phyloP scores from a whole-genome alignment of 2,329 filamentous ascomycete genomes.

The Aspergillus tubingensis region DNA sequence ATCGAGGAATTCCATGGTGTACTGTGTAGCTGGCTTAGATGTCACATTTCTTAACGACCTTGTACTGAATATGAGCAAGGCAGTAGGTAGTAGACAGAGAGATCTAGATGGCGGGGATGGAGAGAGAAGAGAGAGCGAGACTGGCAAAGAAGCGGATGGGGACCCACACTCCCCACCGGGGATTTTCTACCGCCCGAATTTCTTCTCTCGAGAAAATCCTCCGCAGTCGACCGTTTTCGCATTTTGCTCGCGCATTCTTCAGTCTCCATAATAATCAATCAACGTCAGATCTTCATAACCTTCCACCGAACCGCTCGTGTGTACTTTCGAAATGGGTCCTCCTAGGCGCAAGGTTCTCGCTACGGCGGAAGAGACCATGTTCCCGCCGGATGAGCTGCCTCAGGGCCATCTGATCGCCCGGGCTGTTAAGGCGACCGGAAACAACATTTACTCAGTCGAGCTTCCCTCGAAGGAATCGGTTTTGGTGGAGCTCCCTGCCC shows the following conservation, averaged over 20 bases:
- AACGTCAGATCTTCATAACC: background rate
- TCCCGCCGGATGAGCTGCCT: conserved; percentile 57
- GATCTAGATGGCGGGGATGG: too few species aligned
- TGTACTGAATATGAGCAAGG: too few species aligned
- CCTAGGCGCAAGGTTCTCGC: conserved; percentile 77
- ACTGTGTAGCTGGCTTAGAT: background rate
- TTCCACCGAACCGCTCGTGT: too few species aligned
- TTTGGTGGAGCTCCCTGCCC: conserved; percentile 77
- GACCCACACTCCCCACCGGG: conserved; percentile 1
- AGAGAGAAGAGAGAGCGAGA: background rate
- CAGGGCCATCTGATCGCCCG: conserved; percentile 68
- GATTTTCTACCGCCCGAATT: background rate
- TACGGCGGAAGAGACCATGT: conserved; percentile 71
- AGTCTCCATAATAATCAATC: background rate
- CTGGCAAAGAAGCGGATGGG: background rate
- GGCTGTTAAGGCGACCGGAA: conserved; percentile 80
- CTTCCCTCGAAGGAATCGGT: conserved; percentile 67
- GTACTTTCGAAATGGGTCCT: conserved; percentile 59
- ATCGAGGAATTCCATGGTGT: too few species aligned
- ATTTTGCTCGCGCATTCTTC: too few species aligned
- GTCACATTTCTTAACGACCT: too few species aligned
- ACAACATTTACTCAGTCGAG: conserved; percentile 81
- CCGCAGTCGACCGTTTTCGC: background rate
- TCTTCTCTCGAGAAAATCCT: background rate
- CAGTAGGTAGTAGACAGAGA: too few species aligned